These are phyloP conservation scores for Dalbergia cultrata DNA, from an alignment of 306 rosid genomes.

Conservation along the genomic window DNA sequence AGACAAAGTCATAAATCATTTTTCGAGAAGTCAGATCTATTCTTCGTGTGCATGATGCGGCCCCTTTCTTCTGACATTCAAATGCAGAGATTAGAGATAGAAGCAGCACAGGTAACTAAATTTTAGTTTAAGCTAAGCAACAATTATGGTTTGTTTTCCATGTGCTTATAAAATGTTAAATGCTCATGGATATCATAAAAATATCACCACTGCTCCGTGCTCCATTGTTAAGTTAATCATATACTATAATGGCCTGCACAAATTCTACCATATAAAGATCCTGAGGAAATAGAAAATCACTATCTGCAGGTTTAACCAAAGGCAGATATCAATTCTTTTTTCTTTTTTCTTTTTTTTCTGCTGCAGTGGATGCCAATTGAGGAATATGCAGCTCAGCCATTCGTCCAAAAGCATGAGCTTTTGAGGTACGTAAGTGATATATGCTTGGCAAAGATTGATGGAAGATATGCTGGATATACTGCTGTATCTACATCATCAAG, in stretches of 20 bases:
- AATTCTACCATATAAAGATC: not conserved
- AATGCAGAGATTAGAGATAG: conserved; percentile 70
- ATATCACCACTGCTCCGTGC: not conserved
- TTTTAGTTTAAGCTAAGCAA: conserved; percentile 8
- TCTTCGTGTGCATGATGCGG: conserved; percentile 75
- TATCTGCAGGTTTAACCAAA: not conserved
- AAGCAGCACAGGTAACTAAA: conserved; percentile 64
- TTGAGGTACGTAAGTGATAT: conserved; percentile 48
- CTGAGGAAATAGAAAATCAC: not conserved
- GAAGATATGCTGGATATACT: conserved; percentile 65
- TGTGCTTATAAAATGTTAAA: not conserved
- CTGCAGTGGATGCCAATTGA: conserved; percentile 82
- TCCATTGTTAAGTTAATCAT: not conserved
- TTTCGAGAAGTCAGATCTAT: conserved; percentile 78
- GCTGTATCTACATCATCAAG: conserved; percentile 45
- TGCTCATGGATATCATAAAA: conserved; percentile 7
- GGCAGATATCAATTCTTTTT: not conserved
- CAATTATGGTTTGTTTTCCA: conserved; percentile 14
- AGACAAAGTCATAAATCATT: conserved; percentile 70
- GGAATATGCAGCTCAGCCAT: conserved; percentile 69
- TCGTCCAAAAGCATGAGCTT: conserved; percentile 50
- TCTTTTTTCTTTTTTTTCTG: conserved; percentile 28
- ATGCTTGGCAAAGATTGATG: conserved; percentile 58
- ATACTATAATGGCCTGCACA: not conserved
- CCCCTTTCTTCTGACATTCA: conserved; percentile 73